Base-by-base conservation (phyloP, 2,329 filamentous ascomycete genomes). In the Hirsutella rhossiliensis region DNA sequence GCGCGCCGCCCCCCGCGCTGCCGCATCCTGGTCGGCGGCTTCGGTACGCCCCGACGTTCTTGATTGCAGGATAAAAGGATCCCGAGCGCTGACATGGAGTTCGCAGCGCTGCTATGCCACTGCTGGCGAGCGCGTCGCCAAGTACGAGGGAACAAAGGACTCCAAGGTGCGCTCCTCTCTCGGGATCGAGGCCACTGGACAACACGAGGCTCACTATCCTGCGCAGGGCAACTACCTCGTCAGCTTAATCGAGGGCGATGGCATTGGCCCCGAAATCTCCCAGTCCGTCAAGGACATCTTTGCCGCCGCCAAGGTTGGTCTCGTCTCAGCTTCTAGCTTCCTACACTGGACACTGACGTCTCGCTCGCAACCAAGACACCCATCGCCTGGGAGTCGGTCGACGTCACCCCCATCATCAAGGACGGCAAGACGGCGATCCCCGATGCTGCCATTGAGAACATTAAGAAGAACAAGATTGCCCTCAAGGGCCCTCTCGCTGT, bases 201-300 rank as follows among this genome's bases (percentile, higher is more conserved):
- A 17, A 18, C 8, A 11, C 8, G 17, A 36, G 34, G 15, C 34
- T 36, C 15, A 36, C 40, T 46, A 9, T 13, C 32, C n/a, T 39
- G 37, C 53, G 48, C 58, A 94, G 87, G 92, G 92, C 62, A 92
- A 92, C 69, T 98, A 84, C 78, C 85, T 86, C 46, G 92, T 98
- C 61, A 90, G 87, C 58, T 75, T 98, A 69, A 98, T 98, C 55
- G 94, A 98, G 77, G 92, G 94, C 70, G 94, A 98, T 62, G 92
- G 92, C 65, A 98, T 98, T 65, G 92, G 92, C 49, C 92, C 92
- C 52, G 90, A 98, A 73, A 98, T 98, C 63, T 82, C 92, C 53
- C 82, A 95, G 69, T 94, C 92, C 42, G 89, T 98, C 62, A 98
- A 97, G 80, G 87, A 96, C 67, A 98, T 98, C 70, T 98, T 96